Base-by-base conservation (phyloP, 495 filamentous ascomycete genomes). In the Glutinoglossum americanum region DNA sequence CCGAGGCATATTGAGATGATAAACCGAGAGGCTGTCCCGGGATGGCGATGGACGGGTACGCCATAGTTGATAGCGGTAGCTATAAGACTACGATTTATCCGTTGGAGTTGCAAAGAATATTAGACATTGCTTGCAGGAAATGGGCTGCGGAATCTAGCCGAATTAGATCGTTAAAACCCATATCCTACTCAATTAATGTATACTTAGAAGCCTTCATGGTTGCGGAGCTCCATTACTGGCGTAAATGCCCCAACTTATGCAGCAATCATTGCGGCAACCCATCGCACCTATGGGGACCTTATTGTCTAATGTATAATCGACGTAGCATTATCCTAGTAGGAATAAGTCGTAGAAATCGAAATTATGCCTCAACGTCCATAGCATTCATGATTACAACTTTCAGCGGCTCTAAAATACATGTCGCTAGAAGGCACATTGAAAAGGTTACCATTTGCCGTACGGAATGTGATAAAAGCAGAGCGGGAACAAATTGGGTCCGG, bases 11-110 rank as follows among this genome's bases (percentile, higher is more conserved):
- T 58, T 76, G 72, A 32, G 79, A 69, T 21, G 74, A 66, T 13
- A 84, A 68, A 21, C 83, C 89, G 23, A 97, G 78, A 53, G 78
- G 73, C 68, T 90, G 85, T 66, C 90, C 90, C 41, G 89, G 87
- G 49, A 80, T 69, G 28, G 75, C 78, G 58, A 63, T 39, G 4
- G 33, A 28, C 17, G 41, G 51, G 11, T 26, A 32, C 8, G 51
- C 51, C 51, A 54, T 54, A 11, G 28, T 19, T 26, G 8, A 21
- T 54, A 28, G 41, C n/a, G 21, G 41, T n/a, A 45, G 9, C 41
- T 1, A 3, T 45, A 13, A 21, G 5, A 13, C 41, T 10, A n/a
- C 3, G 19, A n/a, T 19, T 10, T 19, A 45, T 39, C 15, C 37
- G 37, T 15, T 39, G 5, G 15, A 39, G 15, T n/a, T n/a, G 9